Conservation (phyloP, 306 rosid species). For the Cicer yamashitae region DNA sequence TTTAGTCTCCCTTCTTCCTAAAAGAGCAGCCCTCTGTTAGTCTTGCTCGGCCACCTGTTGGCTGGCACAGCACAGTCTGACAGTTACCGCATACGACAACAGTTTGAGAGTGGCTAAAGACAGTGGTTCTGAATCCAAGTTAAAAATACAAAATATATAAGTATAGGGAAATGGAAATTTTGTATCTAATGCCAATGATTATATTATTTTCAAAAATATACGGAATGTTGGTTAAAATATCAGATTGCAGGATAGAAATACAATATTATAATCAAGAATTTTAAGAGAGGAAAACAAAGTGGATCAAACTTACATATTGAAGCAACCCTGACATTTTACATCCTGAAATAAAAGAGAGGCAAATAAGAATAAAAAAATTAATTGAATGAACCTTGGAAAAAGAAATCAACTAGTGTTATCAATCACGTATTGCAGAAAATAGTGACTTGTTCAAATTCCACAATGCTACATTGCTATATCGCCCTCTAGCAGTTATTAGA, state of each 20-base stretch:
- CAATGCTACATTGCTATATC: no score
- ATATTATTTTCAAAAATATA: no score
- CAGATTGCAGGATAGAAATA: not conserved
- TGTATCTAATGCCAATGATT: not conserved
- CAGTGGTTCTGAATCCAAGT: slow-evolving; percentile 56
- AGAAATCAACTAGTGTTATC: not conserved
- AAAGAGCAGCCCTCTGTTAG: slow-evolving; percentile 67
- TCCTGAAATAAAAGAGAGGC: slow-evolving; percentile 37
- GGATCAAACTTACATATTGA: slow-evolving; percentile 56
- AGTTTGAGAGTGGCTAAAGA: slow-evolving; percentile 62
- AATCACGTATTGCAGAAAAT: no score
- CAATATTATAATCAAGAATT: not conserved
- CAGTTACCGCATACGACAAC: slow-evolving; percentile 66
- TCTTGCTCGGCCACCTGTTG: slow-evolving; percentile 59
- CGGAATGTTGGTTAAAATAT: not conserved
- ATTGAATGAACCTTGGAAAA: not conserved
- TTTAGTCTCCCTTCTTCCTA: slow-evolving; percentile 59
- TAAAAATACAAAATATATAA: not conserved
- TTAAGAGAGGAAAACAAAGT: not conserved
- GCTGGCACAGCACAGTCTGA: slow-evolving; percentile 63
- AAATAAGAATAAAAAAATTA: not conserved
- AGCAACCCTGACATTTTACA: slow-evolving; percentile 66
- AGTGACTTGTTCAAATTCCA: no score
- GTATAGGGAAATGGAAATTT: not conserved
- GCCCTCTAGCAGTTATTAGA: no score